Percentiles rank a stretch among this genome's conserved stretches.
phyloP scores from a whole-genome alignment of 345 rosid genomes.

The Lenwebbia sp. region DNA sequence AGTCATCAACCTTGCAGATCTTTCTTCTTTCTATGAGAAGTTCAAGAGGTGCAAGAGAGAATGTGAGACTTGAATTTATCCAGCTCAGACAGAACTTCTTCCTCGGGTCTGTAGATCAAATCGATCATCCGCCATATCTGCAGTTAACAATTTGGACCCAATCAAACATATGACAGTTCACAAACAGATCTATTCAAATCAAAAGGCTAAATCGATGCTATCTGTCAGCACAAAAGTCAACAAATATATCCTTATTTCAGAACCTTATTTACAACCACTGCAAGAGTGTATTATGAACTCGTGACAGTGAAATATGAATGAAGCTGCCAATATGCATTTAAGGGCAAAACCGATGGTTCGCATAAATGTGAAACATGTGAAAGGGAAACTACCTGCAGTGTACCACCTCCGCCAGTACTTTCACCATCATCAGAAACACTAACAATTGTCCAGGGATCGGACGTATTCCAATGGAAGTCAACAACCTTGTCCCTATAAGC shows the following conservation, averaged over 20 bases:
- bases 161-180: not conserved
- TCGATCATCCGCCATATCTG: slow-evolving; percentile 73
- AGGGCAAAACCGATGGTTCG: not conserved
- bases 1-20: not conserved
- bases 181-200: not conserved
- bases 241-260: not conserved
- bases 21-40: not conserved
- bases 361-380: not conserved
- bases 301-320: not conserved
- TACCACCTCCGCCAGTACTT: slow-evolving; percentile 60
- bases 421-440: slow-evolving; percentile 64
- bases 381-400: slow-evolving; percentile 36
- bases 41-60: slow-evolving; percentile 9
- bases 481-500: slow-evolving; percentile 50
- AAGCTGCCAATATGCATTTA: not conserved
- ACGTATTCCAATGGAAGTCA: slow-evolving; percentile 59
- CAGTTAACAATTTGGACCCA: not conserved
- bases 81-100: slow-evolving; percentile 50
- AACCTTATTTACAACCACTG: not conserved
- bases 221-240: not conserved
- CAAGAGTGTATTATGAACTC: not conserved
- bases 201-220: not conserved
- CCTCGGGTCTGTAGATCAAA: slow-evolving; percentile 44
- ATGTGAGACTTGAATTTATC: slow-evolving; percentile 39
- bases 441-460: slow-evolving; percentile 58